phyloP scores from a whole-genome alignment of 2,329 filamentous ascomycete genomes.

The Coniella vitis region DNA sequence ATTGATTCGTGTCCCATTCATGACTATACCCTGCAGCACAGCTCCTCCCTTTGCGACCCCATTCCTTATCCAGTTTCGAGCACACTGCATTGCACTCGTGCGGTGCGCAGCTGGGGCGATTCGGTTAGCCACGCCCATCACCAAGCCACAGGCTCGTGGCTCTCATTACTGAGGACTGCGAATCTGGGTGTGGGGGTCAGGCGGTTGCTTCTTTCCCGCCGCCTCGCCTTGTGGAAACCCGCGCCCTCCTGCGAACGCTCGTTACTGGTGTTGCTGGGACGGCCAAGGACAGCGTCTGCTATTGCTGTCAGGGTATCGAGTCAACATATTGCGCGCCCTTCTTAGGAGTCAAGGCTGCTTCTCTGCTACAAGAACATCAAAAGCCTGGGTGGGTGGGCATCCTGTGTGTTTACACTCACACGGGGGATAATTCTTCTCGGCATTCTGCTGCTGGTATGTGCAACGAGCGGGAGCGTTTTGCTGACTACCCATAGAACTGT shows the following conservation, averaged over 20 bases:
- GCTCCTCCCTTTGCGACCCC: not conserved
- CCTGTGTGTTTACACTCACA: constrained; percentile 8
- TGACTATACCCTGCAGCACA: not conserved
- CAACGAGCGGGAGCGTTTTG: not conserved
- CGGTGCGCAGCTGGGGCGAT: constrained; percentile 1
- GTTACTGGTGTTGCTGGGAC: not conserved
- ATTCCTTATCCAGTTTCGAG: not conserved
- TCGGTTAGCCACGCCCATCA: constrained; percentile 4
- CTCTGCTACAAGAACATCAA: not conserved
- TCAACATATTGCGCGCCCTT: too few species aligned
- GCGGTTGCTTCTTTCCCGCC: not conserved
- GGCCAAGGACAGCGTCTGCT: not conserved
- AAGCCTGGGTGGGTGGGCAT: constrained; percentile 10
- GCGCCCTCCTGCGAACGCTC: not conserved
- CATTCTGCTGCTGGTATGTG: not conserved
- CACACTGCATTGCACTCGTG: constrained; percentile 7
- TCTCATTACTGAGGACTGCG: not conserved
- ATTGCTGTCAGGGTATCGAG: not conserved
- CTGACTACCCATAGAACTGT: not conserved
- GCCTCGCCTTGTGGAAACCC: constrained; percentile 1
- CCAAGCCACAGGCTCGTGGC: constrained; percentile 5
- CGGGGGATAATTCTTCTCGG: constrained; percentile 1
- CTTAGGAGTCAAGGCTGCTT: constrained; percentile 9
- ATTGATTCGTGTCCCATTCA: too few species aligned
- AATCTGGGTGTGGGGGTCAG: constrained; percentile 2